Base-by-base conservation (phyloP, 495 filamentous ascomycete genomes). In the Barbatosphaeria neglecta region DNA sequence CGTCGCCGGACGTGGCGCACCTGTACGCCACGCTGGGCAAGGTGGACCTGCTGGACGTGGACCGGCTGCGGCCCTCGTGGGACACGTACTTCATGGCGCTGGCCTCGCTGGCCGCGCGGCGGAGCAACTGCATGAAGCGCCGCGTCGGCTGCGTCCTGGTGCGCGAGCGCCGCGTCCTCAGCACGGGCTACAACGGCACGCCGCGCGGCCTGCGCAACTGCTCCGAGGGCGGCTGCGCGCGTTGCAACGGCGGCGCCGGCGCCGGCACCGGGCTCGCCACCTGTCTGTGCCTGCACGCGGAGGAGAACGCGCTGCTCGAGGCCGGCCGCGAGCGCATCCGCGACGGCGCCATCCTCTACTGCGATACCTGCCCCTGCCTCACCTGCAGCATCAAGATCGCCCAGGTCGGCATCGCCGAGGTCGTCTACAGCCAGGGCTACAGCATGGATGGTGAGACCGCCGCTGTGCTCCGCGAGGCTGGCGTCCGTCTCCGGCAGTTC, bases 381-480 rank as follows among this genome's bases (percentile, higher is more conserved):
- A 98, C 92, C n/a, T 98, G 92, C 61, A 90, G 85, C 51, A 90
- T 97, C 66, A 98, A 98, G 63, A 96, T 98, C 56, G 81, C 84
- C 7, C 92, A 98, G 65, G 87, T 96, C 20, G 92, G 92, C 0
- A 94, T 98, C 24, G 79, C 73, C 19, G 92, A 98, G 69, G 92
- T 98, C 22, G 92, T 98, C 22, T 98, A 93, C 60, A 86, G 78
- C 41, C 83, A 92, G 57, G 78, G 87, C 6, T 98, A 98, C 56
- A 87, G 86, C 49, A 95, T 98, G 86, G 92, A 98, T 62, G 69
- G 64, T 20, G 77, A 87, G 66, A 87, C 88, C 23, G 86, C 88
- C n/a, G 74, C 71, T 22, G 80, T 95, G 37, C 80, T 95, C 41
- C 59, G 71, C 48, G 69, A 83, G 56, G 88, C 84, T 9, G 87